A percentile compares a stretch with the other conserved stretches of the same genome.
phyloP scores from a whole-genome alignment of 768 basidiomycete genomes.

The Tylopilus sp. region DNA sequence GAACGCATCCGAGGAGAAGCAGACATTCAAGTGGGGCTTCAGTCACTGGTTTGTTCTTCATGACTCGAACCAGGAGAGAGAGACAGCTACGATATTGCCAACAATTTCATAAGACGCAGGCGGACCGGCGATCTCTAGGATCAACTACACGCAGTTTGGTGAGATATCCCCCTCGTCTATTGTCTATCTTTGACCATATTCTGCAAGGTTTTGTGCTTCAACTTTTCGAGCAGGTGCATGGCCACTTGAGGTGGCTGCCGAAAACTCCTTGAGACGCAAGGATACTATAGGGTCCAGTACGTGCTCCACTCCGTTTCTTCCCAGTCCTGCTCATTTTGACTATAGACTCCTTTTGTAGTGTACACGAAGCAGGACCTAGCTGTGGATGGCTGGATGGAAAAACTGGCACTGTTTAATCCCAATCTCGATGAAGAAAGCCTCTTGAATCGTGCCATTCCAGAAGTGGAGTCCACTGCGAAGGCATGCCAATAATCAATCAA shows the following conservation, averaged over 20 bases:
- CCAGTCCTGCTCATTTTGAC: neutral
- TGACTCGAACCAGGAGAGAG: conserved; percentile 2
- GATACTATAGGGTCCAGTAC: neutral
- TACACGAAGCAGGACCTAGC: neutral
- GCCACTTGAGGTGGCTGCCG: neutral
- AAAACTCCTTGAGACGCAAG: neutral
- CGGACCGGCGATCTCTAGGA: neutral
- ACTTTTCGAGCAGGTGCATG: neutral
- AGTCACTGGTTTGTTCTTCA: conserved; percentile 1
- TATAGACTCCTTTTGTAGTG: neutral
- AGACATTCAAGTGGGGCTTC: neutral
- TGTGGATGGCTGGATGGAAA: neutral
- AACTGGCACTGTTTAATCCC: too few relatives aligned
- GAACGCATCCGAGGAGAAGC: neutral
- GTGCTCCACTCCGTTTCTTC: neutral
- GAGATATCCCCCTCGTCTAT: neutral
- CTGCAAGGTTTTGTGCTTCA: neutral
- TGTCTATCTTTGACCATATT: neutral
- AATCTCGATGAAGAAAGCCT: too few relatives aligned
- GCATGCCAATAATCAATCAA: neutral
- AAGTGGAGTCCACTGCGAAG: too few relatives aligned
- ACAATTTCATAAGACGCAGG: neutral
- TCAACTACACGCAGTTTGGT: conserved; percentile 3
- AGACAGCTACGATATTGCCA: neutral
- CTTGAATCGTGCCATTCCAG: too few relatives aligned